Base-by-base conservation (phyloP, 768 basidiomycete genomes). In the Lactifluus pinguis region DNA sequence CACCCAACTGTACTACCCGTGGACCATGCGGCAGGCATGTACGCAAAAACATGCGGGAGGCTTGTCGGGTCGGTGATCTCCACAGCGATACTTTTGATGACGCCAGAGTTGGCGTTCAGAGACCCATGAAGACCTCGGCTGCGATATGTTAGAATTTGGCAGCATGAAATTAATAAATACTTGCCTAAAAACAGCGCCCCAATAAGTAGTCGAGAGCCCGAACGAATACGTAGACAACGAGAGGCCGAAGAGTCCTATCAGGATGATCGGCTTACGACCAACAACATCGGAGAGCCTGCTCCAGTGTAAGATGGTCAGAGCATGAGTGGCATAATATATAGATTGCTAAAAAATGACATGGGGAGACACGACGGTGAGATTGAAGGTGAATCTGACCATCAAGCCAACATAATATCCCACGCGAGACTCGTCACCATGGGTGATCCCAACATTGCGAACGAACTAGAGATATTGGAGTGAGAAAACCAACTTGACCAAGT, bases 31-130 rank as follows among this genome's bases (percentile, higher is more conserved):
- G 75, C 71, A 0, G 88, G 88, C 75, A 86, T 76, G 60, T 79
- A 86, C 0, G 84, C 82, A 72, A 85, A 89, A 6, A 84, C 86
- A 67, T 78, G 77, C 2, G 86, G 76, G 49, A 89, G 76, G 69
- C 87, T 89, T 0, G 84, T 82, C 0, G 80, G 71, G 65, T 90
- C 87, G 0, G 87, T 87, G 65, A 90, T 77, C 69, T 90, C 89
- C 7, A 79, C 81, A 72, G 87, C 76, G 77, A 85, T 84, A 64
- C 86, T 86, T 67, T 87, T 89, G 49, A 87, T 80, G 5, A 89
- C 81, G 1, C 87, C 85, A 50, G 84, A 79, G 61, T 89, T 80
- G 51, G 80, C 80, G 74, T 88, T 87, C 49, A 89, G 69, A 14
- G 87, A 86, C n/a, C 87, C 88, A 62, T 85, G 86, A 34, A 89